Evolutionary conservation across 306 rosid genomes (phyloP), one percentile per base, ranked within the genome.

Genomic region (Citrullus amarus): DNA sequence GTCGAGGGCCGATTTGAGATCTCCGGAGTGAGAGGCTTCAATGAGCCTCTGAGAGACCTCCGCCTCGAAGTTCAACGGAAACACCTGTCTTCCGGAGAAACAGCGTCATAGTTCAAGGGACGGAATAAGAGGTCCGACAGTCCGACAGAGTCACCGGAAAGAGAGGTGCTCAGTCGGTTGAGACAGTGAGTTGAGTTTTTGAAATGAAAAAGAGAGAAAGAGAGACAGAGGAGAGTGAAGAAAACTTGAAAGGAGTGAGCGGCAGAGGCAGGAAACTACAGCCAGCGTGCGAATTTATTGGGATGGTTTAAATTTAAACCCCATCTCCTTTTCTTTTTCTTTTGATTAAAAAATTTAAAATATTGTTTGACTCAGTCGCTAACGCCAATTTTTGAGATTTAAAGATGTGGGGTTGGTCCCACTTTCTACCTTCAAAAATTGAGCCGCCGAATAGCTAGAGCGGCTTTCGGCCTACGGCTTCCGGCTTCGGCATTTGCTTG

Each of bases 31-130:
- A 14, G 93, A 92, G 54, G 96, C 95, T 83, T 92, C 91, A 13
- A 94, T 93, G 70, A 94, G 97, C 43, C 88, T 90, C 32, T 88
- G 93, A 3, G 97, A 94, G 18, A 89, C 92, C 81, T 87, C 88
- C 30, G 89, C 86, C 87, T 88, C 91, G 81, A 80, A 90, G 92
- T 94, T 86, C n/a, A 92, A 87, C 72, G 98, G 97, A 60, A 94
- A 88, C 14, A 94, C 90, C 80, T 92, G 98, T 72, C 76, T 90
- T 78, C 86, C 86, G 74, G 94, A 92, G 81, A 94, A 94, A 94
- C 25, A 94, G 96, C 59, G 88, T 90, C 98, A 91, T 90, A 79
- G 70, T 76, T 85, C 25, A 76, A 80, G 80, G 14, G 83, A 44
- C 43, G 32, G 78, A 77, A 68, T 41, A 76, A 48, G 11, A 36